A percentile compares a stretch with the other conserved stretches of the same genome.
Conservation (phyloP, 1,139 yeast genomes). For the Yamadazyma sp. region DNA sequence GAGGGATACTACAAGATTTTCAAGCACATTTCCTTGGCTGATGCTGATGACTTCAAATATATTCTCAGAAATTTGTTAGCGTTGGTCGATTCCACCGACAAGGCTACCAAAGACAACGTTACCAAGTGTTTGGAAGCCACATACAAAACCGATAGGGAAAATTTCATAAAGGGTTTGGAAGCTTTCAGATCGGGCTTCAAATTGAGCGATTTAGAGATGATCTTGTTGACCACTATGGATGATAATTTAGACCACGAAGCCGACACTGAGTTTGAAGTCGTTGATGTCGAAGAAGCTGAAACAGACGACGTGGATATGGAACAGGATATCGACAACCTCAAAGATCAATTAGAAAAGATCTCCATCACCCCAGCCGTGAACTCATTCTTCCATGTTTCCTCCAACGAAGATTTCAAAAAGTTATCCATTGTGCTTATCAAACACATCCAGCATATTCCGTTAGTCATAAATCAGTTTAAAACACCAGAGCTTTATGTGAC, state of each 20-base stretch:
- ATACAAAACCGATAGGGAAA: constrained; percentile 34
- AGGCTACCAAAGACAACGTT: constrained; percentile 27
- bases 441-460: constrained; percentile 12
- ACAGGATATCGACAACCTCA: constrained; percentile 7
- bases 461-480: constrained; percentile 4
- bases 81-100: constrained; percentile 20
- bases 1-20: constrained; percentile 22
- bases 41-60: constrained; percentile 22
- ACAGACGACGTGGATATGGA: constrained; percentile 4
- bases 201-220: constrained; percentile 64
- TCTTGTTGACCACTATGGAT: constrained; percentile 60
- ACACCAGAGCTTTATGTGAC: constrained; percentile 44
- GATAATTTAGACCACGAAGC: constrained; percentile 20
- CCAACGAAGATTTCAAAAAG: constrained; percentile 44
- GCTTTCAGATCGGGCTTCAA: constrained; percentile 28
- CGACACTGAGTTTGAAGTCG: constrained; percentile 21
- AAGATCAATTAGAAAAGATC: constrained; percentile 6
- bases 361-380: constrained; percentile 8
- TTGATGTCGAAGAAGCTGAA: constrained; percentile 10
- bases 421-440: constrained; percentile 42
- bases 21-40: constrained; percentile 21
- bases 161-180: constrained; percentile 43
- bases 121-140: constrained; percentile 48
- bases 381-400: constrained; percentile 40
- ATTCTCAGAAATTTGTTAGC: constrained; percentile 25